Percentiles rank a stretch among this genome's conserved stretches.
These are phyloP conservation scores for Pseudogymnoascus sp. DNA, from an alignment of 2,329 filamentous ascomycete species.

Conservation along the genomic window DNA sequence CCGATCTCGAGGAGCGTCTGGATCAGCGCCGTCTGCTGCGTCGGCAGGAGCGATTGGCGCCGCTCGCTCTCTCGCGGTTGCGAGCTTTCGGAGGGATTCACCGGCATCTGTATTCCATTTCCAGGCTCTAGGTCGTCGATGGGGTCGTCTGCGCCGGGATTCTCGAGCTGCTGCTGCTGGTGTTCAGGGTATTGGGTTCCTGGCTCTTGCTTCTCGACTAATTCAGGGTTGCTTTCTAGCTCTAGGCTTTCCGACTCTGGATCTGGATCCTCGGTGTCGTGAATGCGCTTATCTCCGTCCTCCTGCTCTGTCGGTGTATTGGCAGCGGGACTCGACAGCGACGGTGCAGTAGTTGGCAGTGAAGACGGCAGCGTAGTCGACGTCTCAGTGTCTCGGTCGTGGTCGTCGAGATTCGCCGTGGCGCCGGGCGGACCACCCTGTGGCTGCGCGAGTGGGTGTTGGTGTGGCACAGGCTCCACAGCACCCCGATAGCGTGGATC, in stretches of 20 bases:
- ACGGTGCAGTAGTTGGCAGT: neutral
- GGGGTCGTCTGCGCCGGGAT: neutral
- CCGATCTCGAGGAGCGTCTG: conserved; percentile 43
- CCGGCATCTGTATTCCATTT: conserved; percentile 1
- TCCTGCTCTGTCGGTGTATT: neutral
- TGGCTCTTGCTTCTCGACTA: neutral
- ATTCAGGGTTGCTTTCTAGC: neutral
- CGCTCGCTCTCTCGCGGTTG: conserved; percentile 23
- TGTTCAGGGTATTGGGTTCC: neutral
- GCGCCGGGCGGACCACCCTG: neutral
- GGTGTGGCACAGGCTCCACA: neutral
- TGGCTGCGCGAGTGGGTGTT: neutral
- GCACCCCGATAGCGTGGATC: neutral
- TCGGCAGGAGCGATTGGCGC: conserved; percentile 39
- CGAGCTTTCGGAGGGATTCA: conserved; percentile 2
- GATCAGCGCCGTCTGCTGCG: conserved; percentile 41
- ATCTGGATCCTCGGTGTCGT: neutral
- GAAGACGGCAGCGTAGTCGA: neutral
- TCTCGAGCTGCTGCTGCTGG: conserved; percentile 7
- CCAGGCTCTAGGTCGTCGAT: neutral
- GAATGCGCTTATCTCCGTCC: neutral
- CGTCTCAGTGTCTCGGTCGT: neutral
- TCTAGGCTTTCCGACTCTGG: neutral
- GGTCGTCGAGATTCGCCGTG: neutral
- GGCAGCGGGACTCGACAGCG: neutral